A percentile compares a stretch with the other conserved stretches of the same genome.
These are phyloP conservation scores for Nephelium lappaceum DNA, from an alignment of 345 rosid genomes.

Conservation along the genomic window DNA sequence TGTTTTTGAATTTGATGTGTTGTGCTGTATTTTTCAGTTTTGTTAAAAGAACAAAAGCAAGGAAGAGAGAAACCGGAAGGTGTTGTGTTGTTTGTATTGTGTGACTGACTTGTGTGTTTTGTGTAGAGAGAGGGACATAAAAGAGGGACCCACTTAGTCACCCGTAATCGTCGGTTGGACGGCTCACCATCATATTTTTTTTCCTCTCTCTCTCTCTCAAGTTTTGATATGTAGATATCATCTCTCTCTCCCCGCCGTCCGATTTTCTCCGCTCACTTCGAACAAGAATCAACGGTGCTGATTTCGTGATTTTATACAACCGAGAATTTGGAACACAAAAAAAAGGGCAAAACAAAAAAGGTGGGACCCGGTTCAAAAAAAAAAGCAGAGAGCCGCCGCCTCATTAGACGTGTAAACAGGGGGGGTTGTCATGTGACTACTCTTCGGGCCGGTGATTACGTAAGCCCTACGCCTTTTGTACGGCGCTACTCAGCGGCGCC, in stretches of 20 bases:
- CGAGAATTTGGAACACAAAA: not conserved
- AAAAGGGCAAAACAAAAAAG: not conserved
- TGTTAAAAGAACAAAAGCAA: not conserved
- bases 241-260: not conserved
- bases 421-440: slow-evolving; percentile 33
- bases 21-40: not conserved
- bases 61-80: not conserved
- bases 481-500: slow-evolving; percentile 43
- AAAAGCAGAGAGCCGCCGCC: slow-evolving; percentile 38
- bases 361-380: slow-evolving; percentile 18
- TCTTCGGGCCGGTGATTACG: slow-evolving; percentile 26
- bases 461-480: slow-evolving; percentile 42
- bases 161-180: slow-evolving; percentile 76
- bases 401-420: slow-evolving; percentile 45
- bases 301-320: not conserved
- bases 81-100: not conserved
- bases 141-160: slow-evolving; percentile 50
- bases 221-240: slow-evolving; percentile 4
- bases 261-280: slow-evolving; percentile 12
- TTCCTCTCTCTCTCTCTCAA: not conserved
- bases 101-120: slow-evolving; percentile 7
- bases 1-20: too few species aligned
- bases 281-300: slow-evolving; percentile 21
- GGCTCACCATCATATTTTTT: slow-evolving; percentile 29
- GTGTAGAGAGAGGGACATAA: not conserved